Evolutionary conservation across 176 grass and related monocot species (phyloP).

Genomic region (Musa itinerans): DNA sequence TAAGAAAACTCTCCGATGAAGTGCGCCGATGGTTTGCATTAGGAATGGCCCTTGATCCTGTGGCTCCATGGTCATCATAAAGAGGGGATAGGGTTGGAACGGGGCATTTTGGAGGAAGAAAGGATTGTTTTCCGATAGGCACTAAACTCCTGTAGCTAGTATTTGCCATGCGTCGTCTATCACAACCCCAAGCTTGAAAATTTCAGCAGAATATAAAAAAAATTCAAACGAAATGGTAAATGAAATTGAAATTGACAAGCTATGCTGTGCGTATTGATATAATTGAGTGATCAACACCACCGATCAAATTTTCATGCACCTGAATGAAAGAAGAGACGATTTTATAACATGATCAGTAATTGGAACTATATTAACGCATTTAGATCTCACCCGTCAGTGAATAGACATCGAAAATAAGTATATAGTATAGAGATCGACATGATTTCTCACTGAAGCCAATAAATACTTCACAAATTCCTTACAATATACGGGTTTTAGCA

Average conservation of each 20-base stretch:
- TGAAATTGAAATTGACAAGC: background rate
- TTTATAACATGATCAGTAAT: background rate
- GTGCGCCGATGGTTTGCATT: slow-evolving; percentile 56
- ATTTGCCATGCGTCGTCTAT: slow-evolving; percentile 38
- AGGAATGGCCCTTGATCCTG: slow-evolving; percentile 36
- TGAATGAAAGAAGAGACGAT: no score
- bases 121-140: slow-evolving; percentile 32
- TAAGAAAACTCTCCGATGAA: slow-evolving; percentile 78
- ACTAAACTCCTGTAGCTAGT: background rate
- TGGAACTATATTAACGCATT: no score
- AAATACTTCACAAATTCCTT: no score
- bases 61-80: slow-evolving; percentile 44
- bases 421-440: no score
- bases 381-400: no score
- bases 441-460: no score
- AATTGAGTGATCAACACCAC: no score
- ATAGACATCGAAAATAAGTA: no score
- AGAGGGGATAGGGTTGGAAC: slow-evolving; percentile 36
- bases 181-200: slow-evolving; percentile 20
- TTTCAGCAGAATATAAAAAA: background rate
- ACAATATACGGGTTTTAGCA: no score
- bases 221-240: slow-evolving; percentile 9
- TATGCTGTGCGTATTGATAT: background rate
- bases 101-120: slow-evolving; percentile 79
- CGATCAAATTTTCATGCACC: background rate